These are phyloP conservation scores for Tetracladium marchalianum DNA, from an alignment of 495 filamentous ascomycete species.

Conservation along the genomic window DNA sequence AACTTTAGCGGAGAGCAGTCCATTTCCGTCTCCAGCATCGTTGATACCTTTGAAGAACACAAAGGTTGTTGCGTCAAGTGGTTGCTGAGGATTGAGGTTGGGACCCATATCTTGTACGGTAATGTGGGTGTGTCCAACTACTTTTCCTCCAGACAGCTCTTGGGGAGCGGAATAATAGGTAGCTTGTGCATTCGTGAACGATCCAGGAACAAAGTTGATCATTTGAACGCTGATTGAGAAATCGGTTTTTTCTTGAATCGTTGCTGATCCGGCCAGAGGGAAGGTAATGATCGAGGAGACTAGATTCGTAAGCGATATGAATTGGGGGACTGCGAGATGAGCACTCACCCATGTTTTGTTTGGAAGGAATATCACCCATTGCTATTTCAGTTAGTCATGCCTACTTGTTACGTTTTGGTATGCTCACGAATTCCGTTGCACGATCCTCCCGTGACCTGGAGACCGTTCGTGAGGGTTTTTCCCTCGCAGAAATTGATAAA, in stretches of 20 bases:
- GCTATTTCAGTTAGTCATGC: constrained; percentile 14
- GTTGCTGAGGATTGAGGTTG: constrained; percentile 35
- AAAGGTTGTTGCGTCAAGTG: constrained; percentile 48
- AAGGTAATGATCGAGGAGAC: constrained; percentile 53
- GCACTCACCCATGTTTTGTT: no score
- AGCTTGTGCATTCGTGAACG: constrained; percentile 52
- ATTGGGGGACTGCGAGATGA: no score
- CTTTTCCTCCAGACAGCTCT: constrained; percentile 39
- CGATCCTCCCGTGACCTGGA: constrained; percentile 51
- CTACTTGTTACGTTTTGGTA: constrained; percentile 20
- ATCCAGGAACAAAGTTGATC: constrained; percentile 48
- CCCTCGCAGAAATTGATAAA: constrained; percentile 65
- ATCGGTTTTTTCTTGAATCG: constrained; percentile 34
- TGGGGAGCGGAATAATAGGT: constrained; percentile 69
- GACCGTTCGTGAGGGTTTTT: constrained; percentile 58
- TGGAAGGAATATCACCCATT: constrained; percentile 53
- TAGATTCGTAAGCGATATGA: constrained; percentile 35
- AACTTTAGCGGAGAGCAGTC: constrained; percentile 43
- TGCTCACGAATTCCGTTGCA: constrained; percentile 63
- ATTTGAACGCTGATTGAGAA: constrained; percentile 54
- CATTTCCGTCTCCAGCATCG: constrained; percentile 56
- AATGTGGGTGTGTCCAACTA: constrained; percentile 65
- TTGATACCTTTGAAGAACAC: constrained; percentile 74
- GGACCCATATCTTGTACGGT: constrained; percentile 53
- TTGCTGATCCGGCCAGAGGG: constrained; percentile 38